Evolutionary conservation across 345 rosid species (phyloP), one percentile per base, ranked within the genome.

Genomic region (Jatropha curcas): DNA sequence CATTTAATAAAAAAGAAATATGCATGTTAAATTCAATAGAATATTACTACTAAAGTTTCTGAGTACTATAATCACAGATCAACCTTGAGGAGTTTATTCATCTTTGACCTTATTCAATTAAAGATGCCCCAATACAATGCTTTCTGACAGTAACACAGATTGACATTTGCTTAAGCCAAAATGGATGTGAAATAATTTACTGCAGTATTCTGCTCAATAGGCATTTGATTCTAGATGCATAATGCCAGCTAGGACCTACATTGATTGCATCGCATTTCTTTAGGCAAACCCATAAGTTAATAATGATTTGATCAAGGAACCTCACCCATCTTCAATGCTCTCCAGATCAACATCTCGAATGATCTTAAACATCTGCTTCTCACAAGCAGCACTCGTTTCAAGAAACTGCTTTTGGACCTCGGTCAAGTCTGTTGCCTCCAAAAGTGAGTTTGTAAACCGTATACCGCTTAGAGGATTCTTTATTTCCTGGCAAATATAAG

Each of bases 381-480:
- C 97, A 69, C 95, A 94, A 74, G 96, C 89, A 76, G 88, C 81
- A 76, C 90, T 89, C 0, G 93, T 90, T 77, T 95, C 97, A 72
- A 90, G 86, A 82, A 87, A 83, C 83, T 94, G 95, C 76, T 92
- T 92, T 71, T 94, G 97, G 72, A 90, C 97, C 81, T 92, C 93
- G 17, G 85, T 83, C 72, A 94, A 81, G 60, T 80, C 83, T 0
- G 92, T 89, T 62, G 86, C 86, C 83, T 90, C 95, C 85, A 92
- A 79, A 43, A 92, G 90, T 2, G 91, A 89, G 76, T 87, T 88
- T 65, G 93, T 85, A 78, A 88, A 90, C 34, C 86, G 87, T 71
- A 94, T 82, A 73, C 98, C 95, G 68, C 81, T 88, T 45, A 90
- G 71, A 48, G 98, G 97, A 79, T 83, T 92, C 83, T 85, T 92